Evolutionary conservation across 179 eudicot species (phyloP).

Genomic region (Camellia oleifera): DNA sequence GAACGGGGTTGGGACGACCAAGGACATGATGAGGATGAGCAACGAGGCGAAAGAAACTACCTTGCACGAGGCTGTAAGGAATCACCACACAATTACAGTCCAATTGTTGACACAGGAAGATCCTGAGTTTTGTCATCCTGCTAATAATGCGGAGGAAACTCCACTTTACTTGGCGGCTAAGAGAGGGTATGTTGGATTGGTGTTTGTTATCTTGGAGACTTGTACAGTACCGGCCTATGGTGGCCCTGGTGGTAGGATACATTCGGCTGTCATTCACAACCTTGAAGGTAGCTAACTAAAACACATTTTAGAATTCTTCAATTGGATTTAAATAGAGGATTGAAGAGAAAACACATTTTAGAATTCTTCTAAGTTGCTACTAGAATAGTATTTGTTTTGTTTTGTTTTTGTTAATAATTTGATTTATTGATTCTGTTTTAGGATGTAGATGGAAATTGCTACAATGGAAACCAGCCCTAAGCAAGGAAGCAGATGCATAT

Average conservation of each 20-base stretch:
- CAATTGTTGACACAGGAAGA: conserved; percentile 9
- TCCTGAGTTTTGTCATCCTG: conserved; percentile 3
- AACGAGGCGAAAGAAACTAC: conserved; percentile 20
- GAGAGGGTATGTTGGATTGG: conserved; percentile 18
- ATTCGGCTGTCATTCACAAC: conserved; percentile 15
- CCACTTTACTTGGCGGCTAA: conserved; percentile 24
- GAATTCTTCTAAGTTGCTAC: too few relatives aligned
- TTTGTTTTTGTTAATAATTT: neutral
- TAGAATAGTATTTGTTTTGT: too few relatives aligned
- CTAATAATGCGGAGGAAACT: conserved; percentile 19
- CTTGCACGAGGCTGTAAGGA: conserved; percentile 25
- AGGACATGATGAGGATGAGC: conserved; percentile 12
- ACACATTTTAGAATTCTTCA: too few relatives aligned
- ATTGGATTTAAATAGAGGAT: neutral
- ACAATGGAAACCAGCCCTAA: conserved; percentile 5
- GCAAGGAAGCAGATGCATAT: conserved; percentile 5
- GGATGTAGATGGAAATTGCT: conserved; percentile 15
- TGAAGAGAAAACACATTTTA: neutral
- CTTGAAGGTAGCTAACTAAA: neutral
- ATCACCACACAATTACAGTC: conserved; percentile 3
- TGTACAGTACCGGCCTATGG: neutral
- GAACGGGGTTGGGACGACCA: conserved; percentile 10
- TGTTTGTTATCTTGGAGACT: conserved; percentile 13
- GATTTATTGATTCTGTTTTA: neutral
- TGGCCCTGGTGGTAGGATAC: conserved; percentile 21